A percentile compares a stretch with the other conserved stretches of the same genome.
phyloP scores from a whole-genome alignment of 129 eudicot species.

The Pittosporum tobira region DNA sequence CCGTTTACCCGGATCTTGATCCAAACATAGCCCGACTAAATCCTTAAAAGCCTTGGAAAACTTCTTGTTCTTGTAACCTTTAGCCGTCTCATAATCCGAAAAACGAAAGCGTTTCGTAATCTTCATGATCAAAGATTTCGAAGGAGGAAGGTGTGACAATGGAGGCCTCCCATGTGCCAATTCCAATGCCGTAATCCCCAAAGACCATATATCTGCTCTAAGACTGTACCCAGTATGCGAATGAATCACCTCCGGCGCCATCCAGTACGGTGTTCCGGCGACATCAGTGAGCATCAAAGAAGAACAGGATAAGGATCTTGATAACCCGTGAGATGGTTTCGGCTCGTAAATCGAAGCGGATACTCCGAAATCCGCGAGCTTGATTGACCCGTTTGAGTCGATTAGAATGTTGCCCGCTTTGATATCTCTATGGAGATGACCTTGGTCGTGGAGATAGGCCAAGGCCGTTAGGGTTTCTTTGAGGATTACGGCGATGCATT shows the following conservation, averaged over 20 bases:
- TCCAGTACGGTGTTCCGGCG: constrained; percentile 78
- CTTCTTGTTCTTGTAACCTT: constrained; percentile 26
- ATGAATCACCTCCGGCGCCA: constrained; percentile 81
- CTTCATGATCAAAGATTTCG: constrained; percentile 54
- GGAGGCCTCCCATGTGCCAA: constrained; percentile 76
- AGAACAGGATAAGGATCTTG: background rate
- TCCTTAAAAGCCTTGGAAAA: constrained; percentile 61
- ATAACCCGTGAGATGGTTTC: constrained; percentile 12
- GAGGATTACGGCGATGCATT: constrained; percentile 45
- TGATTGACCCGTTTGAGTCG: constrained; percentile 45
- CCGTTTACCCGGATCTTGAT: constrained; percentile 63
- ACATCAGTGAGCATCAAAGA: constrained; percentile 32
- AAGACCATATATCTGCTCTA: constrained; percentile 82
- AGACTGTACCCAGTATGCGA: constrained; percentile 58
- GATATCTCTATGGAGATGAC: constrained; percentile 69
- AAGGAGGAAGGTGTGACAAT: constrained; percentile 54
- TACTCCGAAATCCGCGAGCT: constrained; percentile 69
- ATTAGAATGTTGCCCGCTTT: constrained; percentile 68
- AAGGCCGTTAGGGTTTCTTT: constrained; percentile 50
- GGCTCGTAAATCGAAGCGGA: constrained; percentile 60
- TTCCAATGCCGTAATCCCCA: constrained; percentile 74
- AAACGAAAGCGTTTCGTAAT: constrained; percentile 54
- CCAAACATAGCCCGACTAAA: constrained; percentile 66
- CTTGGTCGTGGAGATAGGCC: constrained; percentile 63
- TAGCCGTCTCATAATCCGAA: constrained; percentile 44